Evolutionary conservation across 1,284 basidiomycete genomes (phyloP), one percentile per base, ranked within the genome.

Genomic region (Naganishia liquefaciens): DNA sequence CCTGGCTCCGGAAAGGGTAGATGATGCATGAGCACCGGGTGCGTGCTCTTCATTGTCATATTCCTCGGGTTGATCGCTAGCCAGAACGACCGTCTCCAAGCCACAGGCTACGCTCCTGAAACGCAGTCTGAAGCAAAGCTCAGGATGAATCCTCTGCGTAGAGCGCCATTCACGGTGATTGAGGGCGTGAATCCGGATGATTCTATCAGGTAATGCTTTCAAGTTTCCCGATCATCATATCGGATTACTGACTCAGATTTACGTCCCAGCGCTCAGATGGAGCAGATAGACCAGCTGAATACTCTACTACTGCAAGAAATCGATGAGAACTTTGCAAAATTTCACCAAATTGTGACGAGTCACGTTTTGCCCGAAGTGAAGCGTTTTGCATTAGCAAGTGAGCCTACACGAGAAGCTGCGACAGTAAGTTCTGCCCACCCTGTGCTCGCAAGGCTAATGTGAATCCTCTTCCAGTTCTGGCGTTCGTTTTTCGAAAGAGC

Each of bases 251-350:
- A 44, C 7, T 13, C 25, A 27, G 10, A 25, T 25, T 13, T 25
- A 4, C 37, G n/a, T 37, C 30, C 11, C 46, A 54, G 51, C 25
- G 52, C 73, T 23, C 77, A 80, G 66, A 88, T 93, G 64, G 92
- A 96, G 75, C 91, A 94, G 79, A 91, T 96, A 67, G 93, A 97
- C 78, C 93, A 95, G 76, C 83, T 95, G 71, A 96, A 96, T 71
- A 96, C 93, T 1, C 83, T 95, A 54, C 76, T 80, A 30, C 70
- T 79, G 6, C 80, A 96, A 86, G 90, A 94, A 74, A 89, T 95
- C 72, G 93, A 97, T 74, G 90, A 91, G 65, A 93, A 94, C 76
- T 93, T 96, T 77, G 88, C 93, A 0, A 88, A 85, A 70, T 90
- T 93, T 61, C 91, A 96, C 73, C 85, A 92, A 74, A 80, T 91